phyloP scores from a whole-genome alignment of 768 basidiomycete genomes.

The Xanthoconium purpureum region DNA sequence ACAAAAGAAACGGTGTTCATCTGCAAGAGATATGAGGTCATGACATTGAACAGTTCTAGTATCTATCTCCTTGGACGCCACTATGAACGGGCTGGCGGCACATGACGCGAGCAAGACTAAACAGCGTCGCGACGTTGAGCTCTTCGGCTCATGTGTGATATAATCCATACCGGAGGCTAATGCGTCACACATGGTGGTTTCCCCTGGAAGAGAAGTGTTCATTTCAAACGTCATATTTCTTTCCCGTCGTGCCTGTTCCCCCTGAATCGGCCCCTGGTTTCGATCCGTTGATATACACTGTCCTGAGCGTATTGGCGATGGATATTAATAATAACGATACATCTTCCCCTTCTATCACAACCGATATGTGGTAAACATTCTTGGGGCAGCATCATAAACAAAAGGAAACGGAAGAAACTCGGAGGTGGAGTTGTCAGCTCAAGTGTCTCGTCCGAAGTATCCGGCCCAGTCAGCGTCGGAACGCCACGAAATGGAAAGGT shows the following conservation, averaged over 20 bases:
- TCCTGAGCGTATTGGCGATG: background rate
- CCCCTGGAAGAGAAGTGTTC: background rate
- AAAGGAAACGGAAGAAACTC: background rate
- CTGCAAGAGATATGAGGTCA: background rate
- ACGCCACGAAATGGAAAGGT: background rate
- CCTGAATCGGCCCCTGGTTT: background rate
- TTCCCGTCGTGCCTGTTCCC: background rate
- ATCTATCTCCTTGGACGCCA: no score
- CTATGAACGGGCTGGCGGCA: background rate
- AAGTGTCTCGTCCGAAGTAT: background rate
- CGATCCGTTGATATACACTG: background rate
- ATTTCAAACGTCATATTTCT: background rate
- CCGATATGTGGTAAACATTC: background rate
- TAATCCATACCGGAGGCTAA: background rate
- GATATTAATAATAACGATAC: background rate
- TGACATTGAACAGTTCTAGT: background rate
- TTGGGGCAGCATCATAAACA: background rate
- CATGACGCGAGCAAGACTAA: background rate
- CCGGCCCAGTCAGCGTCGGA: background rate
- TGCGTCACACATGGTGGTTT: background rate
- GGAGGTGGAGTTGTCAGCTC: background rate
- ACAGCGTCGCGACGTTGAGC: no score
- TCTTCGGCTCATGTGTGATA: background rate
- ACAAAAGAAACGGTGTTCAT: conserved; percentile 7
- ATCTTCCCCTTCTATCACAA: background rate